These are phyloP conservation scores for Mycena alexandri DNA, from an alignment of 768 basidiomycete species.

Conservation along the genomic window DNA sequence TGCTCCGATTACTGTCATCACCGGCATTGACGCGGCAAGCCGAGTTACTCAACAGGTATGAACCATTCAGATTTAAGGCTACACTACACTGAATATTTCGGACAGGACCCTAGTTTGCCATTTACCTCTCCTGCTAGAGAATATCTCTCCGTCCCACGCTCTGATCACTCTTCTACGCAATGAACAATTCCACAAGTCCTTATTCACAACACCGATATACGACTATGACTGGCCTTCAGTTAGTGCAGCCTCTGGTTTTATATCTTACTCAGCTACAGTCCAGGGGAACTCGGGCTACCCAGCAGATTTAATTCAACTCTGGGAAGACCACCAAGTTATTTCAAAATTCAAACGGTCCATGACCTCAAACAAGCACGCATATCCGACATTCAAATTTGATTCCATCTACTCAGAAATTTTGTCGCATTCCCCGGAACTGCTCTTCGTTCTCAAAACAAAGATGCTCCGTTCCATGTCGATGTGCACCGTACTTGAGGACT, in stretches of 20 bases:
- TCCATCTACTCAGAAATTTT: background rate
- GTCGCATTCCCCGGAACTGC: background rate
- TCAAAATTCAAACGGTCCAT: background rate
- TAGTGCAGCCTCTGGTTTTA: background rate
- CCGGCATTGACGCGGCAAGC: background rate
- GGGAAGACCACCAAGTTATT: constrained; percentile 3
- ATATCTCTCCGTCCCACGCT: background rate
- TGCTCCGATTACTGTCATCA: background rate
- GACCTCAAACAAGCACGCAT: too few species aligned
- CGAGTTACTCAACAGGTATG: background rate
- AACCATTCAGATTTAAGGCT: background rate
- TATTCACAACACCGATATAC: background rate
- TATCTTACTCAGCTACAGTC: too few species aligned
- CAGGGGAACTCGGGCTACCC: constrained; percentile 2
- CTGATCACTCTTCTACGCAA: constrained; percentile 1
- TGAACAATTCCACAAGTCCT: background rate
- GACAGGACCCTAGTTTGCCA: background rate
- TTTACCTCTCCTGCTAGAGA: background rate
- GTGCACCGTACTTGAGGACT: too few species aligned
- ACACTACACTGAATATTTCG: background rate
- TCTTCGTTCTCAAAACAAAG: background rate
- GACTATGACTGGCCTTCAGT: background rate
- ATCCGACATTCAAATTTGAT: constrained; percentile 11
- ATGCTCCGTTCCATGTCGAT: too few species aligned
- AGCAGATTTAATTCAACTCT: background rate